These are phyloP conservation scores for Auriscalpium orientale DNA, from an alignment of 768 basidiomycete species.

Conservation along the genomic window DNA sequence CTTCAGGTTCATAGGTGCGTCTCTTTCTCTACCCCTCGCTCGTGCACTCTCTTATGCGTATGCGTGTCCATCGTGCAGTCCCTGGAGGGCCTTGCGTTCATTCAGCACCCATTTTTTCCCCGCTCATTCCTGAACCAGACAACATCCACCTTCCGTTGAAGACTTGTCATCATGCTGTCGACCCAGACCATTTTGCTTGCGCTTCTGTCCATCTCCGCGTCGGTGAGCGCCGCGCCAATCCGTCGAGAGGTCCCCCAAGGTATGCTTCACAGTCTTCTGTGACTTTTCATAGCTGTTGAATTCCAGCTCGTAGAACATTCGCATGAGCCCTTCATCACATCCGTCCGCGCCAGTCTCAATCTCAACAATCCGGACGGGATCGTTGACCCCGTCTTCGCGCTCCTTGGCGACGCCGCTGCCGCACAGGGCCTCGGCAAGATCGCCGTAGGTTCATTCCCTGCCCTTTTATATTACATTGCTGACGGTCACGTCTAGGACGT, in stretches of 20 bases:
- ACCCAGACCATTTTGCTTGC: slow-evolving; percentile 28
- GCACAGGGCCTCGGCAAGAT: slow-evolving; percentile 45
- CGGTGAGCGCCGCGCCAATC: slow-evolving; percentile 34
- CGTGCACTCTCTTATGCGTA: neutral
- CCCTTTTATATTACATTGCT: neutral
- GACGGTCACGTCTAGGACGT: slow-evolving; percentile 31
- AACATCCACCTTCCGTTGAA: slow-evolving; percentile 22
- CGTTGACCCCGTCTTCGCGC: slow-evolving; percentile 52
- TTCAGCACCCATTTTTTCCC: neutral
- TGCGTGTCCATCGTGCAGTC: neutral
- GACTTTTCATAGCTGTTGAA: neutral
- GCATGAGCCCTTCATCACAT: slow-evolving; percentile 46
- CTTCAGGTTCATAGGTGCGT: neutral
- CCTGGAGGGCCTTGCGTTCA: neutral
- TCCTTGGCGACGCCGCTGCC: slow-evolving; percentile 38
- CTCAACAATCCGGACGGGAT: slow-evolving; percentile 55
- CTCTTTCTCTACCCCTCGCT: neutral
- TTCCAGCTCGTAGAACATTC: slow-evolving; percentile 44
- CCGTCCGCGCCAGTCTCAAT: slow-evolving; percentile 37
- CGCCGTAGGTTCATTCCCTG: slow-evolving; percentile 27
- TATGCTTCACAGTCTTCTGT: slow-evolving; percentile 16
- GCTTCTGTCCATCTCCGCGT: slow-evolving; percentile 28
- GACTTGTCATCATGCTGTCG: slow-evolving; percentile 34
- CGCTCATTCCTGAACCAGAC: neutral
- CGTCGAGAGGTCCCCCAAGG: slow-evolving; percentile 63